Evolutionary conservation across 192 early-diverging fungal species (phyloP).

Genomic region (Dissophora globulifera): DNA sequence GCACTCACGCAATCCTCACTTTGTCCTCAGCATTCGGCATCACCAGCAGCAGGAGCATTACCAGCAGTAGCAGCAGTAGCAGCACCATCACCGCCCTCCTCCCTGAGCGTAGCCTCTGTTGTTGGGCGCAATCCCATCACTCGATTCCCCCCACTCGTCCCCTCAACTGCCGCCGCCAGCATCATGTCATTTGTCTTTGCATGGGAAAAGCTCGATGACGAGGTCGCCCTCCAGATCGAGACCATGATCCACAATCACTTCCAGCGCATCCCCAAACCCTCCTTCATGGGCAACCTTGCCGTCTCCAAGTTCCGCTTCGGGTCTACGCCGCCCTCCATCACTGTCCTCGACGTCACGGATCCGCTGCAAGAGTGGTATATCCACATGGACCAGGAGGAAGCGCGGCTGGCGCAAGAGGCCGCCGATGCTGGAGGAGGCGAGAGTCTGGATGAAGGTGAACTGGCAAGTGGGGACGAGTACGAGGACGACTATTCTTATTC

Average conservation of each 20-base stretch:
- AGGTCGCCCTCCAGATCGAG: conserved; percentile 71
- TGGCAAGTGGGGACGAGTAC: conserved; percentile 26
- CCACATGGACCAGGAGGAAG: conserved; percentile 62
- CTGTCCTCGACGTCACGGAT: conserved; percentile 78
- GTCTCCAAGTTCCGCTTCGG: conserved; percentile 77
- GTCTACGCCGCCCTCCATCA: conserved; percentile 70
- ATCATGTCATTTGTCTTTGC: conserved; percentile 76
- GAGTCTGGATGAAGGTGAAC: conserved; percentile 37
- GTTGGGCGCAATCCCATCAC: no score
- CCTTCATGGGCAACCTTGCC: conserved; percentile 76
- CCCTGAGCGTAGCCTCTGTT: no score
- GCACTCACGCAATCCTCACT: no score
- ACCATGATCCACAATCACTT: conserved; percentile 74
- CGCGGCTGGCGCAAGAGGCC: conserved; percentile 45
- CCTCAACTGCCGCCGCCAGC: no score
- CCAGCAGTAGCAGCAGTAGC: no score
- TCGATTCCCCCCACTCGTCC: no score
- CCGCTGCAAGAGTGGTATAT: conserved; percentile 82
- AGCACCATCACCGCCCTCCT: no score
- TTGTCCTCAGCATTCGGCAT: no score
- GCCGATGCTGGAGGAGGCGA: conserved; percentile 50
- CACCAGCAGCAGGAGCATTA: no score
- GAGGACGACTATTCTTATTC: conserved; percentile 39
- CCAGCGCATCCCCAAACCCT: conserved; percentile 66
- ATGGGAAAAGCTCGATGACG: conserved; percentile 76